Base-by-base conservation (phyloP, 2,329 filamentous ascomycete species). In the Apiospora arundinis region DNA sequence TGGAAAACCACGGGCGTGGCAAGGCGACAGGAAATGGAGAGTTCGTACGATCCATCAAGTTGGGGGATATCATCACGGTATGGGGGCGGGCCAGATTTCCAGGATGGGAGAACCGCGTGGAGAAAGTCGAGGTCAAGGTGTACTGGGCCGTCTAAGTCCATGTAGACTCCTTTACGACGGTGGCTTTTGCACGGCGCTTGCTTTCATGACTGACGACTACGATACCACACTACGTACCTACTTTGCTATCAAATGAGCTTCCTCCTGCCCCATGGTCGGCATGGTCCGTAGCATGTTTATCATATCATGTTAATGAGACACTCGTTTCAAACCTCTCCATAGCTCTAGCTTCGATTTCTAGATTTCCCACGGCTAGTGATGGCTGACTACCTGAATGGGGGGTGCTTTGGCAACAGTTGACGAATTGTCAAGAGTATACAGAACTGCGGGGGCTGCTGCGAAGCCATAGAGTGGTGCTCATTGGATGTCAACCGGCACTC, bases 61-160 rank as follows among this genome's bases (percentile, higher is more conserved):
- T 89, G n/a, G 90, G 90, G 0, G 90, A 92, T 74, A 85, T 90
- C 23, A 80, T 92, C 14, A 91, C 89, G 0, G 76, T 92, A 1
- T 92, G 90, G 90, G 89, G 82, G 0, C 90, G 87, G 78, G 84
- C 88, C 2, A 84, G 89, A 71, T 91, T 89, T 70, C 78, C 77
- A 0, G 85, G 80, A 0, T 92, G 90, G 90, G 65, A 70, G 1
- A 91, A 91, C 73, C 69, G 80, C 16, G 78, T 91, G 12, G 78
- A 86, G 66, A 82, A 80, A 16, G 85, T 87, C 2, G 82, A 83
- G 77, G 80, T 91, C 42, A 87, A 89, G 71, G 82, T 91, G 37
- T 91, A 89, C 76, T 92, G 88, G 88, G 87, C 88, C 0, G 76
- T 78, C 72, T 89, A 77, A n/a, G 14, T 78, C 72, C 89, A 77